A percentile compares a stretch with the other conserved stretches of the same genome.
Conservation (phyloP, 2,329 filamentous ascomycete genomes). For the Venturia aucupariae region DNA sequence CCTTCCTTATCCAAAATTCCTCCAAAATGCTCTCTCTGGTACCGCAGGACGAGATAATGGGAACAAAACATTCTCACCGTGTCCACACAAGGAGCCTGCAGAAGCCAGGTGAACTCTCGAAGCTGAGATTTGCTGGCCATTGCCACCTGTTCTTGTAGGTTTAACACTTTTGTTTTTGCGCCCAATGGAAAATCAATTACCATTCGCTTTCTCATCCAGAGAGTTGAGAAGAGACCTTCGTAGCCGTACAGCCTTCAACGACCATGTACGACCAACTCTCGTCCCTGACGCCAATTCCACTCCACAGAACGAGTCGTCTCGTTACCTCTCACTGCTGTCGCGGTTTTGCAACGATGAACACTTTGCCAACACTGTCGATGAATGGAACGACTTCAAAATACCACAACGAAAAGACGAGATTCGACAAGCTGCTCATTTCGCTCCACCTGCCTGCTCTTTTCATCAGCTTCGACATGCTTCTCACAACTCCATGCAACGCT, state of each 20-base stretch:
- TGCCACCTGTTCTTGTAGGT: neutral
- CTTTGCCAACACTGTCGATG: neutral
- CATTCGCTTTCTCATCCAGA: neutral
- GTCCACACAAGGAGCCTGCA: neutral
- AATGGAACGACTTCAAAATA: neutral
- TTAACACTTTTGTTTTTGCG: no score
- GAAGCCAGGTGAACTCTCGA: neutral
- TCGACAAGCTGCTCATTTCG: neutral
- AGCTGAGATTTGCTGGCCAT: neutral
- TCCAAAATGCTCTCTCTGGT: neutral
- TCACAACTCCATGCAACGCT: neutral
- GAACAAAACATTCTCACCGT: neutral
- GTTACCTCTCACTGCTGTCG: neutral
- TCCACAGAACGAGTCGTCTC: neutral
- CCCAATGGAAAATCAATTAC: neutral
- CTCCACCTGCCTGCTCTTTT: neutral
- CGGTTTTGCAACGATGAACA: neutral
- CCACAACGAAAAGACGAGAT: neutral
- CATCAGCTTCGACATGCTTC: neutral
- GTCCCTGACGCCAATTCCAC: neutral
- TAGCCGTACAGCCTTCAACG: neutral
- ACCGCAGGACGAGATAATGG: neutral
- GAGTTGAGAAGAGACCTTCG: no score
- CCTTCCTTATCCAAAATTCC: neutral
- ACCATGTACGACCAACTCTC: neutral